Evolutionary conservation across 1,284 basidiomycete species (phyloP).

Genomic region (Mycosarcoma mackinlayi): DNA sequence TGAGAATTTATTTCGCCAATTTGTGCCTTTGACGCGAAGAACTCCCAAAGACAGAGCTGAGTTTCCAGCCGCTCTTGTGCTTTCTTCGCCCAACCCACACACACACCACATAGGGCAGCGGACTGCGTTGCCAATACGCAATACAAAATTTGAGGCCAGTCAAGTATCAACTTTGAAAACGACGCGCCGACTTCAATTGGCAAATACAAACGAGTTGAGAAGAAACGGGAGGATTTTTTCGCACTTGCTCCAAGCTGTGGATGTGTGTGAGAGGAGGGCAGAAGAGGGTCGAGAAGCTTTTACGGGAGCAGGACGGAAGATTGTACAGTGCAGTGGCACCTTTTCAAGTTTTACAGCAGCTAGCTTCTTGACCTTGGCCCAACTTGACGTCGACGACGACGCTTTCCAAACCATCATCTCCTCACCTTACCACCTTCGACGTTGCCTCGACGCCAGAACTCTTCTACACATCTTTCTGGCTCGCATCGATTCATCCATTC

Average conservation of each 20-base stretch:
- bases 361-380: too few relatives aligned
- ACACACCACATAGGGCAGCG: too few relatives aligned
- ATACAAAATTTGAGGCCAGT: background rate
- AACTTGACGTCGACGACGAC: background rate
- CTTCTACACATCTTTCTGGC: background rate
- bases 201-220: conserved; percentile 1
- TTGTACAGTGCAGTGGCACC: conserved; percentile 1
- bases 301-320: too few relatives aligned
- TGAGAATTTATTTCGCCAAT: background rate
- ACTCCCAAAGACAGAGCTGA: background rate
- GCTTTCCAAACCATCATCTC: background rate
- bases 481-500: background rate
- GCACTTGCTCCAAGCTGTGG: background rate
- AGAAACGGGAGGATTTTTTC: conserved; percentile 10
- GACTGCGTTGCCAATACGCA: too few relatives aligned
- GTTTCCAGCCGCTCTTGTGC: background rate
- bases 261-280: background rate
- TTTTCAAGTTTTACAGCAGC: too few relatives aligned
- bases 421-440: too few relatives aligned
- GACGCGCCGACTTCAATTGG: conserved; percentile 1
- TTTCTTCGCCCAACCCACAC: background rate
- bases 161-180: background rate
- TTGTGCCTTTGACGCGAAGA: conserved; percentile 1
- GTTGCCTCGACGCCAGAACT: conserved; percentile 2
- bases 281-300: conserved; percentile 1